A percentile compares a stretch with the other conserved stretches of the same genome.
phyloP scores from a whole-genome alignment of 2,329 filamentous ascomycete genomes.

The Fusarium fujikuroi region DNA sequence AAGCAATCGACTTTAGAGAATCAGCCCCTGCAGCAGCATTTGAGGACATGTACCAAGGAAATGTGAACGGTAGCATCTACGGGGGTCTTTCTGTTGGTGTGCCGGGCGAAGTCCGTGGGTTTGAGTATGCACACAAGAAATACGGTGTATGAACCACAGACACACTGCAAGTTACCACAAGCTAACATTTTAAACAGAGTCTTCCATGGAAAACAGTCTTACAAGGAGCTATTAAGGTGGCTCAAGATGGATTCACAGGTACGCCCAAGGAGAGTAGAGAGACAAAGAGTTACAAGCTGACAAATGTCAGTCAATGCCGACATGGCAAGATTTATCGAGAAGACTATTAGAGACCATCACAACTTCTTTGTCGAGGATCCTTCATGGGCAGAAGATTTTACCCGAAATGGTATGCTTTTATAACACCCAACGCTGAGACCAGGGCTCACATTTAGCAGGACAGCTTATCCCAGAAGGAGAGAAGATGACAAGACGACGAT shows the following conservation, averaged over 20 bases:
- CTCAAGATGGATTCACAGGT: slow-evolving; percentile 75
- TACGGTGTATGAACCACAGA: slow-evolving; percentile 65
- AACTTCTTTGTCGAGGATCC: slow-evolving; percentile 81
- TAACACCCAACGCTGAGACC: neutral
- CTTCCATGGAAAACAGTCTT: slow-evolving; percentile 79
- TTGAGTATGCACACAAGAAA: slow-evolving; percentile 80
- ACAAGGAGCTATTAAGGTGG: slow-evolving; percentile 77
- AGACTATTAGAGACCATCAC: slow-evolving; percentile 48
- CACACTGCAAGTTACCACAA: neutral
- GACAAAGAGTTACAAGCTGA: slow-evolving; percentile 13
- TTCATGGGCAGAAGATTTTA: slow-evolving; percentile 88
- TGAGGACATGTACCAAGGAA: slow-evolving; percentile 85
- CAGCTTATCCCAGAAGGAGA: slow-evolving; percentile 77
- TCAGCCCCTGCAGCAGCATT: slow-evolving; percentile 83
- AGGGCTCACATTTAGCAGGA: slow-evolving; percentile 51
- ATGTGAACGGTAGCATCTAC: slow-evolving; percentile 72
- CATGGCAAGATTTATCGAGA: slow-evolving; percentile 76
- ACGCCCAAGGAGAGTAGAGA: slow-evolving; percentile 8
- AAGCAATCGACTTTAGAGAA: slow-evolving; percentile 91
- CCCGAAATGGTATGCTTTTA: slow-evolving; percentile 71
- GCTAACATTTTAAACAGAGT: slow-evolving; percentile 45
- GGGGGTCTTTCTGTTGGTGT: slow-evolving; percentile 79
- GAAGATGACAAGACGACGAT: slow-evolving; percentile 81
- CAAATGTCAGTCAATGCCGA: slow-evolving; percentile 71
- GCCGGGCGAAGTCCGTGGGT: slow-evolving; percentile 79